A percentile compares a stretch with the other conserved stretches of the same genome.
These are phyloP conservation scores for Stachybotrys elegans DNA, from an alignment of 2,329 filamentous ascomycete species.

Conservation along the genomic window DNA sequence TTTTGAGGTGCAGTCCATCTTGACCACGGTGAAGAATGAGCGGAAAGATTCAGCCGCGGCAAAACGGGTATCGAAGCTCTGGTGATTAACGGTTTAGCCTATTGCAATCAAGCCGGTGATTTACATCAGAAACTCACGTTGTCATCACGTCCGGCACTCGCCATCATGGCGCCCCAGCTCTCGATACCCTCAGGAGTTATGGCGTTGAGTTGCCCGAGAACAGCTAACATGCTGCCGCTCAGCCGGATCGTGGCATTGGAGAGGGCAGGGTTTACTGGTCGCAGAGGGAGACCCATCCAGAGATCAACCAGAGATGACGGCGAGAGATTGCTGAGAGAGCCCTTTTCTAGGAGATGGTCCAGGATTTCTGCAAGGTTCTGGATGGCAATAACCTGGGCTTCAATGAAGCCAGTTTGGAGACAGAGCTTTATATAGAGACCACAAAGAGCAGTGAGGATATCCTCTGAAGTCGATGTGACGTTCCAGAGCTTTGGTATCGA, in stretches of 20 bases:
- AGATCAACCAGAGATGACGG: constrained; percentile 27
- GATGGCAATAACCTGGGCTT: constrained; percentile 42
- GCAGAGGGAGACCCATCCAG: constrained; percentile 33
- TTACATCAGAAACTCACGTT: constrained; percentile 39
- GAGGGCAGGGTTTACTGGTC: constrained; percentile 41
- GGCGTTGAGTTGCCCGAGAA: constrained; percentile 18
- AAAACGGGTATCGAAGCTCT: constrained; percentile 62
- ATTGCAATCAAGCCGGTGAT: no score
- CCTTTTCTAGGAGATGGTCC: constrained; percentile 30
- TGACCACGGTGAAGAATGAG: constrained; percentile 37
- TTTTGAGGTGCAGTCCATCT: constrained; percentile 15
- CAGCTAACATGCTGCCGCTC: constrained; percentile 39
- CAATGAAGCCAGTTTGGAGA: constrained; percentile 30
- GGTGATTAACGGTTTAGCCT: background rate
- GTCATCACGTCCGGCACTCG: constrained; percentile 40
- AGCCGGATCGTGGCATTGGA: constrained; percentile 43
- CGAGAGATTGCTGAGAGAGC: constrained; percentile 23
- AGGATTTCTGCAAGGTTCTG: constrained; percentile 41
- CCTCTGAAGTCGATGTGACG: constrained; percentile 17
- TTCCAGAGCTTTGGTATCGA: constrained; percentile 25
- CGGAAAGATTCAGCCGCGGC: constrained; percentile 52
- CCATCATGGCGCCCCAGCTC: constrained; percentile 46
- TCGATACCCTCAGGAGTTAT: constrained; percentile 15
- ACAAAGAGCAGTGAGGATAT: constrained; percentile 28
- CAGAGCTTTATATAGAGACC: constrained; percentile 38